Conservation (phyloP, 805 yeast genomes). For the Hanseniaspora hatyaiensis region DNA sequence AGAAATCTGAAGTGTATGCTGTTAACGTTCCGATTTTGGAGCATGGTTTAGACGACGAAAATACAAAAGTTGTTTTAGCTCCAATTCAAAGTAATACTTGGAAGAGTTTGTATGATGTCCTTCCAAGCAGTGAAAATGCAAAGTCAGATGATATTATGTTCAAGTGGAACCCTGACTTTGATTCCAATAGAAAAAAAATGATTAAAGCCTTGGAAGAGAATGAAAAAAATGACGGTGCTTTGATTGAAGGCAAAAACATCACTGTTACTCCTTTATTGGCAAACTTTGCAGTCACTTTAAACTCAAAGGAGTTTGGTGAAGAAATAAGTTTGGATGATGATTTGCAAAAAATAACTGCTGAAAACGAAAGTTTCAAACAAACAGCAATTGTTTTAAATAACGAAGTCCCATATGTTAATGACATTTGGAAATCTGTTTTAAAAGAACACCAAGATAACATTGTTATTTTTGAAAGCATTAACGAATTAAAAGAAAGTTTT, state of each 20-base stretch:
- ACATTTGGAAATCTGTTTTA: slow-evolving; percentile 6
- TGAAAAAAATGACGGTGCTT: slow-evolving; percentile 56
- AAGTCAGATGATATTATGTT: slow-evolving; percentile 43
- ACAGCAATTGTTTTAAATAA: slow-evolving; percentile 16
- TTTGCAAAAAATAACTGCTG: background rate
- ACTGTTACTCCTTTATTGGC: slow-evolving; percentile 68
- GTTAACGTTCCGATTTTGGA: slow-evolving; percentile 68
- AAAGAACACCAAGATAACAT: slow-evolving; percentile 8
- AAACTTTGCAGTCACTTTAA: slow-evolving; percentile 38
- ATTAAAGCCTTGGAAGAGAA: slow-evolving; percentile 26
- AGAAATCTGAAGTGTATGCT: slow-evolving; percentile 58
- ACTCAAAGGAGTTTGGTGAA: slow-evolving; percentile 15
- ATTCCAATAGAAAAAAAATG: slow-evolving; percentile 27
- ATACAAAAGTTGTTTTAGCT: slow-evolving; percentile 56
- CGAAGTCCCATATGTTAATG: slow-evolving; percentile 13
- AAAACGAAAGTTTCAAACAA: background rate
- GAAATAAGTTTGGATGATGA: slow-evolving; percentile 20
- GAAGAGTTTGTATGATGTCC: slow-evolving; percentile 48
- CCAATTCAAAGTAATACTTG: slow-evolving; percentile 76
- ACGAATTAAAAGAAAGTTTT: background rate
- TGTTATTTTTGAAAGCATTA: slow-evolving; percentile 28
- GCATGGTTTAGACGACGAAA: slow-evolving; percentile 36
- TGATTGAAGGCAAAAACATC: slow-evolving; percentile 50
- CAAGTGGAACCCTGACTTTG: slow-evolving; percentile 78
- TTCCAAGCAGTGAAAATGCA: slow-evolving; percentile 19